phyloP scores from a whole-genome alignment of 352 stramenopile genomes.

The Globisporangium polare region DNA sequence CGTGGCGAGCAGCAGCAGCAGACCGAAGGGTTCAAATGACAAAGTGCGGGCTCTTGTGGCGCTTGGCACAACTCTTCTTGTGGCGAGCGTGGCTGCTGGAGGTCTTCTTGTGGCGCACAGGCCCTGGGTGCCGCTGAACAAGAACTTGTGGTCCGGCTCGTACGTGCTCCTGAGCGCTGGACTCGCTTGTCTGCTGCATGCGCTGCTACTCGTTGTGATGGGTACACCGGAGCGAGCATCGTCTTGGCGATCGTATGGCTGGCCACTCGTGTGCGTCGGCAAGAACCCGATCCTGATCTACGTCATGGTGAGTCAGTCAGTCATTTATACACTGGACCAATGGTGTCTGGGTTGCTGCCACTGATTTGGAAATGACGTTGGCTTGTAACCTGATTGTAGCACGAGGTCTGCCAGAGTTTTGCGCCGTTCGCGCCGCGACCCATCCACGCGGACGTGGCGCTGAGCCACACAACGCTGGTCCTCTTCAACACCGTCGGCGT shows the following conservation, averaged over 20 bases:
- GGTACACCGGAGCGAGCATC: conserved; percentile 14
- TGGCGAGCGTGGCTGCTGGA: conserved; percentile 12
- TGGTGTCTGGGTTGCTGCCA: background rate
- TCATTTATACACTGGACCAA: background rate
- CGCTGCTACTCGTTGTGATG: conserved; percentile 20
- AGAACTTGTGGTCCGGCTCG: conserved; percentile 82
- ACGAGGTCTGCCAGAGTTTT: conserved; percentile 53
- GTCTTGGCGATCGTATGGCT: conserved; percentile 16
- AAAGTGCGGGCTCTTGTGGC: conserved; percentile 7
- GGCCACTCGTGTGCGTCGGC: conserved; percentile 38
- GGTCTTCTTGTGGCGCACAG: conserved; percentile 8
- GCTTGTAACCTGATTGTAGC: conserved; percentile 24
- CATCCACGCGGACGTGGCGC: conserved; percentile 8
- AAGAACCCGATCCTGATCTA: conserved; percentile 80
- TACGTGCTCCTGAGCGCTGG: conserved; percentile 54
- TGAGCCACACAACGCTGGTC: conserved; percentile 28
- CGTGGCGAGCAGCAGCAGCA: conserved; percentile 13
- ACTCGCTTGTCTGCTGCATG: conserved; percentile 27
- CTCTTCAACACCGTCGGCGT: conserved; percentile 48
- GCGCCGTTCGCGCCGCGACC: conserved; percentile 39
- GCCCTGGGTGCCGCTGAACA: conserved; percentile 70
- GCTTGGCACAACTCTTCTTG: conserved; percentile 1
- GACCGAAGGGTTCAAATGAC: background rate
- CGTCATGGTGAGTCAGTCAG: conserved; percentile 36
- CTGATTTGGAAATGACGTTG: background rate